These are phyloP conservation scores for Bacidia gigantensis DNA, from an alignment of 495 filamentous ascomycete genomes.

Conservation along the genomic window DNA sequence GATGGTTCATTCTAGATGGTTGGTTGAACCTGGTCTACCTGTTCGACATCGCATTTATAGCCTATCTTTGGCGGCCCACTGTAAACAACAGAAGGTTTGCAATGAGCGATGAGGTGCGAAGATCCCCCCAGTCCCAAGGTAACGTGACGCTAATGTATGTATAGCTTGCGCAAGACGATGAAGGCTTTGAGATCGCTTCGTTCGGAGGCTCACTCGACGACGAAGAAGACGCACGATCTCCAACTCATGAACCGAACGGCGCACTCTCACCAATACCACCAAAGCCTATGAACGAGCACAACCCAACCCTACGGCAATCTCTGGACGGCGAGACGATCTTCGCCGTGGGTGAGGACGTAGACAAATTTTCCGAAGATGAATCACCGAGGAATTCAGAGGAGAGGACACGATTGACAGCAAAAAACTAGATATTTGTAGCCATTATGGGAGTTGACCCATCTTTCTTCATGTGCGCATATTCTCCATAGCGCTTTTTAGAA, in stretches of 20 bases:
- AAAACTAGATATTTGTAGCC: slow-evolving; percentile 15
- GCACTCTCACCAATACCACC: slow-evolving; percentile 38
- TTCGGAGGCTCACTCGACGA: slow-evolving; percentile 69
- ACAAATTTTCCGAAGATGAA: slow-evolving; percentile 58
- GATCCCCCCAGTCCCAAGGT: background rate
- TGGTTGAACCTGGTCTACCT: slow-evolving; percentile 97
- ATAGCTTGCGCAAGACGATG: slow-evolving; percentile 90
- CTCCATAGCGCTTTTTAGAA: background rate
- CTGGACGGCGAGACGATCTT: slow-evolving; percentile 91
- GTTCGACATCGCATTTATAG: slow-evolving; percentile 76
- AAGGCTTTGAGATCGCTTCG: slow-evolving; percentile 92
- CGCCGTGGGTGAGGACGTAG: slow-evolving; percentile 75
- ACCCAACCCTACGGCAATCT: slow-evolving; percentile 43
- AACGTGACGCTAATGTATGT: slow-evolving; percentile 19
- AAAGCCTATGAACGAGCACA: slow-evolving; percentile 28
- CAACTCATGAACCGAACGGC: slow-evolving; percentile 21
- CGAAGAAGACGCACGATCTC: slow-evolving; percentile 40
- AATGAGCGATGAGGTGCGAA: slow-evolving; percentile 84
- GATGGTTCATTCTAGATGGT: slow-evolving; percentile 96
- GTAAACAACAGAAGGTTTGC: slow-evolving; percentile 95
- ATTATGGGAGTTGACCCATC: background rate
- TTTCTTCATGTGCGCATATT: background rate
- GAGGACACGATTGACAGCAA: slow-evolving; percentile 48
- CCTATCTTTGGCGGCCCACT: slow-evolving; percentile 95
- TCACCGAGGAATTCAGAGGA: slow-evolving; percentile 42